Conservation (phyloP, 2,329 filamentous ascomycete species). For the Ophiostoma piceae region DNA sequence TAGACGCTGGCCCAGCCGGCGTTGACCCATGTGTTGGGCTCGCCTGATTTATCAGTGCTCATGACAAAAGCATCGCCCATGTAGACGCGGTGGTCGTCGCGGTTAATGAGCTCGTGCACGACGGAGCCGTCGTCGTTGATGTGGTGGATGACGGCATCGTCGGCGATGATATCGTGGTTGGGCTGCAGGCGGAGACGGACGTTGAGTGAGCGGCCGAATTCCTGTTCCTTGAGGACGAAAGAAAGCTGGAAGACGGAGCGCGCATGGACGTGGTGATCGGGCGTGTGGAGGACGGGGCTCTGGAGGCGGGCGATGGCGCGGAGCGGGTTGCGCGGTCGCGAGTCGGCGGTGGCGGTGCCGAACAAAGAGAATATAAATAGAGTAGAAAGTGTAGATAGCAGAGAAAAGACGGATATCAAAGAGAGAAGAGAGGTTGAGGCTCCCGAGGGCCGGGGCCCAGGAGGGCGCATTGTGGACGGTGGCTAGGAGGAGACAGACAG, state of each 20-base stretch:
- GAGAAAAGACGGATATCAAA: background rate
- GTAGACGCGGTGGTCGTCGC: slow-evolving; percentile 74
- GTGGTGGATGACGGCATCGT: slow-evolving; percentile 69
- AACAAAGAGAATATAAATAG: background rate
- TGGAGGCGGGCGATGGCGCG: slow-evolving; percentile 67
- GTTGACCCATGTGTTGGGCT: slow-evolving; percentile 59
- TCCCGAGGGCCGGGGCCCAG: slow-evolving; percentile 9
- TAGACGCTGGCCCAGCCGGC: slow-evolving; percentile 84
- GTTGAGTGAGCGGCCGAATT: slow-evolving; percentile 48
- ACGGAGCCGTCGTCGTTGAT: slow-evolving; percentile 67
- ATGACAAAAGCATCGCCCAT: slow-evolving; percentile 70
- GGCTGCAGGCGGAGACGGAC: slow-evolving; percentile 79
- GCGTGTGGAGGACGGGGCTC: slow-evolving; percentile 70
- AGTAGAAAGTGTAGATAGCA: background rate
- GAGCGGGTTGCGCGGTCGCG: slow-evolving; percentile 69
- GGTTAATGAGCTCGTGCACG: slow-evolving; percentile 60
- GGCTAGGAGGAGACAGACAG: background rate
- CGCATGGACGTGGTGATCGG: slow-evolving; percentile 71
- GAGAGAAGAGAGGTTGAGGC: background rate
- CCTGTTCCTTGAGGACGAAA: slow-evolving; percentile 63
- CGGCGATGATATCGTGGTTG: slow-evolving; percentile 81
- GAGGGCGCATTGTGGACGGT: slow-evolving; percentile 18
- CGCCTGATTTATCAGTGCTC: slow-evolving; percentile 40
- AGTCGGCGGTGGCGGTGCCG: slow-evolving; percentile 52
- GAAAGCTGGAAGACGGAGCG: slow-evolving; percentile 78